Conservation (phyloP, 1,284 basidiomycete species). For the Naganishia liquefaciens region DNA sequence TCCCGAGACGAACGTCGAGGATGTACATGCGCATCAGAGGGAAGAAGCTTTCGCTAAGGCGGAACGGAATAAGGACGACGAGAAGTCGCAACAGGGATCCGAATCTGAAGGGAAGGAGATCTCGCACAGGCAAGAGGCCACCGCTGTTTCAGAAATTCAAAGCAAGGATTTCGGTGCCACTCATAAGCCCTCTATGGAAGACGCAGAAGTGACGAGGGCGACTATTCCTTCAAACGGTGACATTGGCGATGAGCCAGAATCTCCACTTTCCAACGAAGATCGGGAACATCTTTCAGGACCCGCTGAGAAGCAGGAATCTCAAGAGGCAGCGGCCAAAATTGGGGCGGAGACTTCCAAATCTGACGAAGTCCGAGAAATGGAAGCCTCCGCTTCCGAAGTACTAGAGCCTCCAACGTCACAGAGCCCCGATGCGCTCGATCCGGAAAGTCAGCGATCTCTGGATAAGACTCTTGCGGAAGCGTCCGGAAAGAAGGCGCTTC, state of each 20-base stretch:
- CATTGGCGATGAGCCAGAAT: conserved; percentile 13
- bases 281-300: conserved; percentile 2
- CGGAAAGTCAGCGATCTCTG: neutral
- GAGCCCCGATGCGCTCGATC: neutral
- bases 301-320: neutral
- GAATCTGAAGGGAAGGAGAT: neutral
- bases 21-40: neutral
- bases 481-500: neutral
- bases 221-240: neutral
- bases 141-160: neutral
- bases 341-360: neutral
- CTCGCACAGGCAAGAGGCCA: neutral
- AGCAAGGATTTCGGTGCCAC: neutral
- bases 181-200: neutral
- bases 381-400: conserved; percentile 8
- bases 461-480: neutral
- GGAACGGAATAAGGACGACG: too few species aligned
- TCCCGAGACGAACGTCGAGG: neutral
- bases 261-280: conserved; percentile 10
- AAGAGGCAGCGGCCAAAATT: neutral
- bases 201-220: neutral
- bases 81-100: neutral
- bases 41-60: neutral
- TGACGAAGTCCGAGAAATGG: neutral
- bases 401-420: conserved; percentile 10